Evolutionary conservation across 805 yeast species (phyloP).

Genomic region (Lachancea quebecensis): DNA sequence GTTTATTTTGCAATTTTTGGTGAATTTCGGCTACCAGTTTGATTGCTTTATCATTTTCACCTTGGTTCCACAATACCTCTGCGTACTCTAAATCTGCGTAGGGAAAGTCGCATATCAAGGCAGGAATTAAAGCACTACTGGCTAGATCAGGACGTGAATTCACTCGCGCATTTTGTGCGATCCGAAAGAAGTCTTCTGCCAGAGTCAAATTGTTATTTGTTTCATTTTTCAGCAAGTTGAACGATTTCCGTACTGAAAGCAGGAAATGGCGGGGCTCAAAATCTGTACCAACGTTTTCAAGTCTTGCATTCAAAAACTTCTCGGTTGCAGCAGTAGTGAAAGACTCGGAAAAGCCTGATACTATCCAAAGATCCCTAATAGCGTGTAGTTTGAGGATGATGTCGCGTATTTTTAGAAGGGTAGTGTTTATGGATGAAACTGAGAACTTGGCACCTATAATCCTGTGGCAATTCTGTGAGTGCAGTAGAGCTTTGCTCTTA

Average conservation of each 20-base stretch:
- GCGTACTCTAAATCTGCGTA: constrained; percentile 70
- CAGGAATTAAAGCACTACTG: constrained; percentile 56
- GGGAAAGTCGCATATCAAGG: constrained; percentile 24
- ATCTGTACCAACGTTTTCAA: constrained; percentile 39
- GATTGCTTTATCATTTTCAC: constrained; percentile 79
- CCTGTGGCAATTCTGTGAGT: constrained; percentile 45
- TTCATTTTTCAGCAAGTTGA: constrained; percentile 26
- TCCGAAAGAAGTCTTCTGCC: constrained; percentile 48
- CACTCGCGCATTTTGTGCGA: constrained; percentile 60
- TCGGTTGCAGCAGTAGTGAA: constrained; percentile 12
- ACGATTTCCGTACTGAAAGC: constrained; percentile 52
- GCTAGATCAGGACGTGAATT: constrained; percentile 68
- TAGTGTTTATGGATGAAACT: constrained; percentile 40
- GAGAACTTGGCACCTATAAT: constrained; percentile 57
- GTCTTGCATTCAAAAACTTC: constrained; percentile 20
- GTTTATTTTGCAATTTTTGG: constrained; percentile 14
- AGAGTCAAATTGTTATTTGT: constrained; percentile 26
- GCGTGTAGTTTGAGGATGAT: constrained; percentile 52
- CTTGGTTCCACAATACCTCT: constrained; percentile 80
- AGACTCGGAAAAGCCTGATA: constrained; percentile 24
- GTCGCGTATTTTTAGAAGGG: constrained; percentile 44
- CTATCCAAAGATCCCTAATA: constrained; percentile 46
- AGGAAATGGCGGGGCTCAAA: constrained; percentile 56
- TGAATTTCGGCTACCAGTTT: constrained; percentile 42
- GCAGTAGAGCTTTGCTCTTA: constrained; percentile 29